phyloP scores from a whole-genome alignment of 2,329 filamentous ascomycete species.

The Colletotrichum sp. region DNA sequence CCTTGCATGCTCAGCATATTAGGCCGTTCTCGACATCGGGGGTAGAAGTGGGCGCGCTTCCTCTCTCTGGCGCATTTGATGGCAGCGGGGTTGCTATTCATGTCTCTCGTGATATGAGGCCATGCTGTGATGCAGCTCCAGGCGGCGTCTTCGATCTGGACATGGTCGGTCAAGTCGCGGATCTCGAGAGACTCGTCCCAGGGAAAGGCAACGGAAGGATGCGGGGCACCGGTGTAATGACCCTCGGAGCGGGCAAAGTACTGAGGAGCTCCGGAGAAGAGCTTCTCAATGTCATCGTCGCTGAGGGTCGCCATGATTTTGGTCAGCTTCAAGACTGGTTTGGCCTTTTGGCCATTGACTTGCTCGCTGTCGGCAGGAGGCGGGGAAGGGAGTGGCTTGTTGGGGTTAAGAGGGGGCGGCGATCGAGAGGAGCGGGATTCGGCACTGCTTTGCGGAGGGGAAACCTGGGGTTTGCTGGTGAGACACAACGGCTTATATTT shows the following conservation, averaged over 20 bases:
- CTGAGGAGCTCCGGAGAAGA: slow-evolving; percentile 79
- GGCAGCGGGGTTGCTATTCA: slow-evolving; percentile 50
- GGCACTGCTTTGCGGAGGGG: slow-evolving; percentile 22
- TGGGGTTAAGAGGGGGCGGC: slow-evolving; percentile 47
- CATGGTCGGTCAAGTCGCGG: slow-evolving; percentile 69
- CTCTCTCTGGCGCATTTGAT: slow-evolving; percentile 47
- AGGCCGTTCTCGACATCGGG: slow-evolving; percentile 66
- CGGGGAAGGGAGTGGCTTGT: slow-evolving; percentile 63
- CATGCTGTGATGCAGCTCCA: slow-evolving; percentile 69
- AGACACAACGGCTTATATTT: slow-evolving; percentile 17
- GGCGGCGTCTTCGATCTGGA: slow-evolving; percentile 66
- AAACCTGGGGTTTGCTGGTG: slow-evolving; percentile 22
- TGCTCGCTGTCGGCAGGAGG: slow-evolving; percentile 49
- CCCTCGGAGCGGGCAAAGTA: slow-evolving; percentile 69
- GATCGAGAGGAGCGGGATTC: slow-evolving; percentile 20
- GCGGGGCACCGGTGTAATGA: slow-evolving; percentile 63
- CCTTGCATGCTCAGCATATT: slow-evolving; percentile 78
- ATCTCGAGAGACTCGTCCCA: slow-evolving; percentile 69
- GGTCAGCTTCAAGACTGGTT: slow-evolving; percentile 55
- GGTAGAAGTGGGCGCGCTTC: slow-evolving; percentile 61
- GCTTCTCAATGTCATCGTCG: slow-evolving; percentile 67
- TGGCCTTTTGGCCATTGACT: slow-evolving; percentile 41
- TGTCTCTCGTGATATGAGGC: slow-evolving; percentile 62
- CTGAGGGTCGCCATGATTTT: slow-evolving; percentile 66
- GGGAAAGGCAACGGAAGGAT: slow-evolving; percentile 70